Evolutionary conservation across 2,329 filamentous ascomycete species (phyloP).

Genomic region (Talaromyces islandicus): DNA sequence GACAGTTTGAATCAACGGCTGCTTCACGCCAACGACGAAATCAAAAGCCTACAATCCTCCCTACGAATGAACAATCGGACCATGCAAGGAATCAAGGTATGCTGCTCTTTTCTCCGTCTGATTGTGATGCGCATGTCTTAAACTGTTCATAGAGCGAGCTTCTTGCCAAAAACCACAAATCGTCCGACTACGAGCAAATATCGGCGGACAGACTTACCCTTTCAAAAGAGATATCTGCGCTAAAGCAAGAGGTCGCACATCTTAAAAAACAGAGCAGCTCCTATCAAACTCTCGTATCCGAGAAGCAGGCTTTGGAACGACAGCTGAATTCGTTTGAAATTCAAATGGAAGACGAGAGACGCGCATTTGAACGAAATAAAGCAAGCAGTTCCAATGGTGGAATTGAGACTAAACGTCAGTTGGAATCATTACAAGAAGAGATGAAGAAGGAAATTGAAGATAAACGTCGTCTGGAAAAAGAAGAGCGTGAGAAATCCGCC

Average conservation of each 20-base stretch:
- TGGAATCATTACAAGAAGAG: slow-evolving; percentile 46
- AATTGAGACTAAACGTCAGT: slow-evolving; percentile 32
- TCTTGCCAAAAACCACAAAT: slow-evolving; percentile 59
- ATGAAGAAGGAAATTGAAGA: slow-evolving; percentile 47
- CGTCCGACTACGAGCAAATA: slow-evolving; percentile 64
- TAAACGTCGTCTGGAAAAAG: slow-evolving; percentile 42
- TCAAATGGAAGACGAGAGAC: slow-evolving; percentile 76
- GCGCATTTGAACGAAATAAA: slow-evolving; percentile 56
- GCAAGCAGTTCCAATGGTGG: slow-evolving; percentile 32
- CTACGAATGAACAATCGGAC: slow-evolving; percentile 49
- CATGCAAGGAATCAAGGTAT: slow-evolving; percentile 51
- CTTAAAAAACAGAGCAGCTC: slow-evolving; percentile 52
- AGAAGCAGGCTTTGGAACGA: slow-evolving; percentile 74
- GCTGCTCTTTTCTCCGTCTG: slow-evolving; percentile 3
- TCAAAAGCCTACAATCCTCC: slow-evolving; percentile 20
- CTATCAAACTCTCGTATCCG: slow-evolving; percentile 64
- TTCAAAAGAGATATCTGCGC: slow-evolving; percentile 51
- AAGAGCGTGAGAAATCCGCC: slow-evolving; percentile 50
- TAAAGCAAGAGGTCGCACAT: slow-evolving; percentile 59
- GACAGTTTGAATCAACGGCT: slow-evolving; percentile 41
- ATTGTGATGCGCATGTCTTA: slow-evolving; percentile 15
- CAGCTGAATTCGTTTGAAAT: slow-evolving; percentile 72
- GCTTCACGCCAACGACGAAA: slow-evolving; percentile 44
- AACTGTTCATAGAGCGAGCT: slow-evolving; percentile 57
- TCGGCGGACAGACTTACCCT: slow-evolving; percentile 61